Base-by-base conservation (phyloP, 352 stramenopile species). In the Aphanomyces cochlioides region DNA sequence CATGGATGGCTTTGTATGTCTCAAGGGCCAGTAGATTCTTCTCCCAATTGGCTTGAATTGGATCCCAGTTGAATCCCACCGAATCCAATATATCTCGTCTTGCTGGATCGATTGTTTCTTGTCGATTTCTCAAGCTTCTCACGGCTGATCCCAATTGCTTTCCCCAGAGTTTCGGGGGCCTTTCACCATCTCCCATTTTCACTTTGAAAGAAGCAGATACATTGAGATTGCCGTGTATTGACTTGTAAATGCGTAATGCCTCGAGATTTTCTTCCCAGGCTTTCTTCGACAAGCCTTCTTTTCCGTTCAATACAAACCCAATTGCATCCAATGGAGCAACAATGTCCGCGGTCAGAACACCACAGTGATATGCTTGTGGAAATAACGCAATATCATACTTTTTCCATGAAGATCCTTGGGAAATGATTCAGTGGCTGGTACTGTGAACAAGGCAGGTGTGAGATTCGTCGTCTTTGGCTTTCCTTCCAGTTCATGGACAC, bases 171-270 rank as follows among this genome's bases (percentile, higher is more conserved):
- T 66, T 37, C 10, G 0, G 0, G 1, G 57, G 57, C 57, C 57
- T 57, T n/a, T 56, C 1, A n/a, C 1, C 10, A 56, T 66, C 21
- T 10, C n/a, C 41, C 10, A 12, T 56, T 56, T 19, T 19, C 10
- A 53, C 41, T 19, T 12, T 56, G n/a, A 66, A 53, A 57, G 1
- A 2, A n/a, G 7, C 1, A 3, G 41, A 1, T 2, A 66, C 19
- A 2, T 50, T n/a, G 19, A 66, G 47, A 34, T 66, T 66, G 37
- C 57, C 57, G 2, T 56, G 21, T 3, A 66, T 56, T 66, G 38
- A n/a, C 41, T 66, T 66, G 57, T 66, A 66, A n/a, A 34, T 56
- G 37, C 19, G 38, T 37, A 66, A 56, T 8, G 57, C 57, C 10
- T 50, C 8, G 8, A 38, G 8, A 34, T n/a, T 66, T 47, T 53